phyloP scores from a whole-genome alignment of 2,329 filamentous ascomycete genomes.

The Exophiala aquamarina region DNA sequence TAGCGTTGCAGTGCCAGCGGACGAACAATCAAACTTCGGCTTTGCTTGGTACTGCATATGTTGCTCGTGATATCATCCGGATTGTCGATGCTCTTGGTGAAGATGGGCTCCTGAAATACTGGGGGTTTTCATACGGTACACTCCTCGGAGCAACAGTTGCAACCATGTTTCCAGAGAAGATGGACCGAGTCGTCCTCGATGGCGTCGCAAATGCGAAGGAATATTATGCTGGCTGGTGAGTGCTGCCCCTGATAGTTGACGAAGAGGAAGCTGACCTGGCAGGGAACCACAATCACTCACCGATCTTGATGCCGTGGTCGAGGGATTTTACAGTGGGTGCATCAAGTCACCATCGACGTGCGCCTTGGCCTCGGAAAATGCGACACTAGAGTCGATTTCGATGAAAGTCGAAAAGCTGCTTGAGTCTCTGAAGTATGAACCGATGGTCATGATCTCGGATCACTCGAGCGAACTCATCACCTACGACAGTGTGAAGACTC shows the following conservation, averaged over 20 bases:
- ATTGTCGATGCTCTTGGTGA: conserved; percentile 13
- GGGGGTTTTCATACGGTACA: conserved; percentile 34
- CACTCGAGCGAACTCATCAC: not conserved
- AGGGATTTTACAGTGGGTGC: conserved; percentile 11
- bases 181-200: conserved; percentile 13
- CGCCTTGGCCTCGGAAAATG: not conserved
- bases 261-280: too few species aligned
- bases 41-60: conserved; percentile 42
- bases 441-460: not conserved
- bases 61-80: conserved; percentile 42
- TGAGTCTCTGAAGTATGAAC: not conserved
- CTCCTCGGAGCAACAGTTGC: conserved; percentile 28
- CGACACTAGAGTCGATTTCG: conserved; percentile 1
- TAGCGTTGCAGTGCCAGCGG: not conserved
- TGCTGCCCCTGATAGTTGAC: not conserved
- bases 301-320: conserved; percentile 8
- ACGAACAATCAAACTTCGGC: too few species aligned
- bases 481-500: not conserved
- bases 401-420: conserved; percentile 2
- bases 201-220: conserved; percentile 11
- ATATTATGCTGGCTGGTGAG: conserved; percentile 10
- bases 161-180: conserved; percentile 25
- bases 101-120: conserved; percentile 32
- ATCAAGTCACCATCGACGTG: conserved; percentile 2
- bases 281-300: not conserved